Conservation (phyloP, 371 early-diverging fungal genomes). For the Zopfochytrium polystomum region DNA sequence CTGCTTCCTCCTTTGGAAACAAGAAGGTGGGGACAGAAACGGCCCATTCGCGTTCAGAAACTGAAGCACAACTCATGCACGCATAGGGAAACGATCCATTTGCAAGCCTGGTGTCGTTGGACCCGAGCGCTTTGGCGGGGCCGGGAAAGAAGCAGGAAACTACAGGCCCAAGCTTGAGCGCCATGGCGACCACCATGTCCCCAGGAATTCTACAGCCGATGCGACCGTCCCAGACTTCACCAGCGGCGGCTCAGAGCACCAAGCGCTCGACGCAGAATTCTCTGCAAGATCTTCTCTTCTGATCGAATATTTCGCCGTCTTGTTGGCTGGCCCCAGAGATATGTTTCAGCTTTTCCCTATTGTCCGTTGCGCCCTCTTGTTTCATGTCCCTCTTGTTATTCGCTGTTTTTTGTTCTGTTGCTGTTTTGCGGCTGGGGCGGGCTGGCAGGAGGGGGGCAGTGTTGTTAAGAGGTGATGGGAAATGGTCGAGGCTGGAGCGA, state of each 20-base stretch:
- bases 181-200: slow-evolving; percentile 9
- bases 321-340: too few species aligned
- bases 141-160: slow-evolving; percentile 28
- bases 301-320: too few species aligned
- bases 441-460: not conserved
- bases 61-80: not conserved
- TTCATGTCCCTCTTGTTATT: not conserved
- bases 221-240: not conserved
- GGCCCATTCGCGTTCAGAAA: not conserved
- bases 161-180: slow-evolving; percentile 38
- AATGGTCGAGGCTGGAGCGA: not conserved
- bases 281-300: too few species aligned
- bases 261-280: too few species aligned
- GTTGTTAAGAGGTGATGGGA: not conserved
- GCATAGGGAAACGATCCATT: slow-evolving; percentile 33
- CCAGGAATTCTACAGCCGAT: not conserved
- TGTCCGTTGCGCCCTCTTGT: not conserved
- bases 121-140: slow-evolving; percentile 34
- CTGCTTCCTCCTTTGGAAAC: not conserved
- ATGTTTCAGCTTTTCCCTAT: not conserved
- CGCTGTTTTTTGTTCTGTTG: not conserved
- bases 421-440: not conserved
- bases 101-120: slow-evolving; percentile 41
- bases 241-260: too few species aligned
- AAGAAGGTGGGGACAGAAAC: not conserved